These are phyloP conservation scores for Aspergillus hancockii DNA, from an alignment of 495 filamentous ascomycete genomes.

Conservation along the genomic window DNA sequence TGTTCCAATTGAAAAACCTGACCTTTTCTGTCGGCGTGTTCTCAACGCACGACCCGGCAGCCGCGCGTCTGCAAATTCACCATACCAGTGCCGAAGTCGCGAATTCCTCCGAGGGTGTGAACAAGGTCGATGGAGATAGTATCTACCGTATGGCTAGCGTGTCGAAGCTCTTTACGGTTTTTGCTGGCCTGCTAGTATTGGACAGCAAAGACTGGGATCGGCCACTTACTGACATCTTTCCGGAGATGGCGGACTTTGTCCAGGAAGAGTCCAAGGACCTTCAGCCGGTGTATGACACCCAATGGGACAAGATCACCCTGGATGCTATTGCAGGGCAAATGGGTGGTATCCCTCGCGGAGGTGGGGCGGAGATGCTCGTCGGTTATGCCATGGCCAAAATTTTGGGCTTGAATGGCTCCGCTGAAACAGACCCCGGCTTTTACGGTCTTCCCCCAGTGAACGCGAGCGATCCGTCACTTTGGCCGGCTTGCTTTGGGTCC, in stretches of 20 bases:
- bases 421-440: slow-evolving; percentile 17
- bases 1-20: slow-evolving; percentile 32
- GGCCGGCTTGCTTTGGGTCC: slow-evolving; percentile 21
- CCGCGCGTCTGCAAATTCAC: slow-evolving; percentile 38
- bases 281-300: slow-evolving; percentile 24
- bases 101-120: slow-evolving; percentile 30
- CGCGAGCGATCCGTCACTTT: slow-evolving; percentile 19
- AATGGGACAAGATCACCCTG: slow-evolving; percentile 46
- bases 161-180: slow-evolving; percentile 52
- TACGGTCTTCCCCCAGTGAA: slow-evolving; percentile 38
- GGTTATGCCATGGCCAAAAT: background rate
- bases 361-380: slow-evolving; percentile 18
- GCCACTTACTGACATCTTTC: slow-evolving; percentile 46
- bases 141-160: slow-evolving; percentile 55
- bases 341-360: slow-evolving; percentile 41
- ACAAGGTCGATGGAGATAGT: slow-evolving; percentile 44
- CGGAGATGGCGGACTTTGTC: slow-evolving; percentile 39
- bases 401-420: background rate
- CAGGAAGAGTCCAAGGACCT: slow-evolving; percentile 11
- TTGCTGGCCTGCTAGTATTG: slow-evolving; percentile 40
- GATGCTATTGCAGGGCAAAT: slow-evolving; percentile 46
- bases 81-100: slow-evolving; percentile 19
- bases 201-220: slow-evolving; percentile 41
- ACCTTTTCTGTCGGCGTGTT: slow-evolving; percentile 47
- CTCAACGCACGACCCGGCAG: slow-evolving; percentile 35